phyloP scores from a whole-genome alignment of 2,329 filamentous ascomycete species.

The Graphilbum fragrans region DNA sequence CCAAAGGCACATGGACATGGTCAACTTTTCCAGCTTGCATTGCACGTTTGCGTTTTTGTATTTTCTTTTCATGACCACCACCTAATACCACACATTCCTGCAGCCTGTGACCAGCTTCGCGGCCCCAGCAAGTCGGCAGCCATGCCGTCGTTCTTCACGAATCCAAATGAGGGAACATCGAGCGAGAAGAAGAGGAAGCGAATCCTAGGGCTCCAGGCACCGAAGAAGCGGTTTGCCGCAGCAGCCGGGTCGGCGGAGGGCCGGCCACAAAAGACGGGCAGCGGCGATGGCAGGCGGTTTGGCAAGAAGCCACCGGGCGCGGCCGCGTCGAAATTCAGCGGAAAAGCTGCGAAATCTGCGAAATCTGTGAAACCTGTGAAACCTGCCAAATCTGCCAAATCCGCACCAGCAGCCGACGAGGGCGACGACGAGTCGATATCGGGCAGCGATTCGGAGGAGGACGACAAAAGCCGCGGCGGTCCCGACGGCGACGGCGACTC shows the following conservation, averaged over 20 bases:
- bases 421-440: slow-evolving; percentile 28
- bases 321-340: neutral
- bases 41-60: no score
- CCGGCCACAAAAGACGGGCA: no score
- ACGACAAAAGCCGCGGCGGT: slow-evolving; percentile 57
- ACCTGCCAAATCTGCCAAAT: neutral
- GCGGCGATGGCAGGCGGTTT: slow-evolving; percentile 17
- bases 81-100: slow-evolving; percentile 1
- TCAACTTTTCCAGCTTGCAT: no score
- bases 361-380: neutral
- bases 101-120: no score
- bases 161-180: slow-evolving; percentile 47
- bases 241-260: no score
- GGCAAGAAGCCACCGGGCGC: neutral
- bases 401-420: neutral
- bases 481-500: slow-evolving; percentile 58
- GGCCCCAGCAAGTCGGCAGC: no score
- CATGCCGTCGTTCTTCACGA: slow-evolving; percentile 96
- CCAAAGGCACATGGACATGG: no score
- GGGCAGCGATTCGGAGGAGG: slow-evolving; percentile 51
- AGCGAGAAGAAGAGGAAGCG: slow-evolving; percentile 85
- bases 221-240: slow-evolving; percentile 48
- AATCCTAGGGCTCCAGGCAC: slow-evolving; percentile 35
- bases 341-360: neutral
- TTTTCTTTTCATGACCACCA: no score